Conservation (phyloP, 1,139 yeast species). For the Lodderomyces theae region DNA sequence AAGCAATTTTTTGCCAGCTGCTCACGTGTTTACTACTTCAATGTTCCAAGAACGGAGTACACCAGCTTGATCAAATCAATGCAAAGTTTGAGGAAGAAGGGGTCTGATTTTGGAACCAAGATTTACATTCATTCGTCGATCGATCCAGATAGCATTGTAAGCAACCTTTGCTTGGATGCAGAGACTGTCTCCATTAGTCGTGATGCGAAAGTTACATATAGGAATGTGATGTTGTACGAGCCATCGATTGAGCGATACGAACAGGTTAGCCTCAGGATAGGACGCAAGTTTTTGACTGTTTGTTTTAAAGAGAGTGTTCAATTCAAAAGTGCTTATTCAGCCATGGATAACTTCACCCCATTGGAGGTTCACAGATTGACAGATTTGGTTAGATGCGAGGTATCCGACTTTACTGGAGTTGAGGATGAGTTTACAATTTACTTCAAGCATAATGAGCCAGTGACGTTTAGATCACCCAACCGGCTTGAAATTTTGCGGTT, state of each 20-base stretch:
- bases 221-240: slow-evolving; percentile 54
- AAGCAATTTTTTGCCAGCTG: slow-evolving; percentile 54
- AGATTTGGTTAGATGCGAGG: slow-evolving; percentile 52
- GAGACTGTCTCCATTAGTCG: slow-evolving; percentile 34
- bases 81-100: slow-evolving; percentile 18
- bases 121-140: slow-evolving; percentile 41
- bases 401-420: slow-evolving; percentile 46
- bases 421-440: slow-evolving; percentile 55
- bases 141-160: slow-evolving; percentile 48
- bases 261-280: slow-evolving; percentile 65
- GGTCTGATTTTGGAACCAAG: slow-evolving; percentile 18
- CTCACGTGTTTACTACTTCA: slow-evolving; percentile 55
- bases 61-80: slow-evolving; percentile 30
- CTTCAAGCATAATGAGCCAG: slow-evolving; percentile 39
- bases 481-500: slow-evolving; percentile 67
- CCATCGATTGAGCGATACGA: slow-evolving; percentile 22
- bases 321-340: slow-evolving; percentile 22
- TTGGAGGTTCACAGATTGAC: slow-evolving; percentile 52
- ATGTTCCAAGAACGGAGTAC: slow-evolving; percentile 49
- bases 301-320: slow-evolving; percentile 30
- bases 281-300: slow-evolving; percentile 67
- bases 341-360: slow-evolving; percentile 39
- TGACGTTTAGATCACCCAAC: slow-evolving; percentile 59
- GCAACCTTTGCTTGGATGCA: slow-evolving; percentile 49
- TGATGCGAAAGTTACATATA: slow-evolving; percentile 64